Percentiles rank a stretch among this genome's conserved stretches.
Conservation (phyloP, 495 filamentous ascomycete species). For the Penicillium mononematosum region DNA sequence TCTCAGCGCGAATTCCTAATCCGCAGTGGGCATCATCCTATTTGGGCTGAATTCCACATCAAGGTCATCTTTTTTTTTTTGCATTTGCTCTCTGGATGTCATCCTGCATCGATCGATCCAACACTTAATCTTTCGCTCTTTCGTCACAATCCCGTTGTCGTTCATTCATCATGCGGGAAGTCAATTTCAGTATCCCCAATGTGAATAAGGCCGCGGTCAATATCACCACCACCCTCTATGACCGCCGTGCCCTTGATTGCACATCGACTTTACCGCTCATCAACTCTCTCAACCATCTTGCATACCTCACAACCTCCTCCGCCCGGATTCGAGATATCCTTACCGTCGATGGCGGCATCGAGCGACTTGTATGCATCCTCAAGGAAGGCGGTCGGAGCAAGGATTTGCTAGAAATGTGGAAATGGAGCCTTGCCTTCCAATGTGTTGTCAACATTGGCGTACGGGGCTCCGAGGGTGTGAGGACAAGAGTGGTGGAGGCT, state of each 20-base stretch:
- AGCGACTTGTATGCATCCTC: conserved; percentile 92
- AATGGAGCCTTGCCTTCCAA: conserved; percentile 98
- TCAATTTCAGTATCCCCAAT: conserved; percentile 99
- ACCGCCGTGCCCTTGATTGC: conserved; percentile 94
- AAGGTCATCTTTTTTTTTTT: conserved; percentile 24
- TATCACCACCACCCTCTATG: conserved; percentile 97
- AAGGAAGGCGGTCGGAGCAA: conserved; percentile 94
- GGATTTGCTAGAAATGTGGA: conserved; percentile 99
- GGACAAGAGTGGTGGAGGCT: conserved; percentile 93
- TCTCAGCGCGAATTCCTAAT: conserved; percentile 17
- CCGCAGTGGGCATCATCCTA: conserved; percentile 17
- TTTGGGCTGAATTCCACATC: conserved; percentile 23
- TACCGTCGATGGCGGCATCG: conserved; percentile 96
- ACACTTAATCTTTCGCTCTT: conserved; percentile 7
- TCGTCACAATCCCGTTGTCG: neutral
- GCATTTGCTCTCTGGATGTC: conserved; percentile 16
- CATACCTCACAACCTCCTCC: conserved; percentile 97
- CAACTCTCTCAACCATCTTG: conserved; percentile 97
- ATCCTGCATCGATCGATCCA: conserved; percentile 12
- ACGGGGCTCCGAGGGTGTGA: conserved; percentile 86
- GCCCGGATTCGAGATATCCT: conserved; percentile 96
- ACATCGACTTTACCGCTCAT: conserved; percentile 96
- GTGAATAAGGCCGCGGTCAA: conserved; percentile 99
- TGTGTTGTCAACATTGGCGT: conserved; percentile 99
- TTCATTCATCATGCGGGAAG: conserved; percentile 79